Evolutionary conservation across 2,329 filamentous ascomycete genomes (phyloP).

Genomic region (Furcasterigmium sp.): DNA sequence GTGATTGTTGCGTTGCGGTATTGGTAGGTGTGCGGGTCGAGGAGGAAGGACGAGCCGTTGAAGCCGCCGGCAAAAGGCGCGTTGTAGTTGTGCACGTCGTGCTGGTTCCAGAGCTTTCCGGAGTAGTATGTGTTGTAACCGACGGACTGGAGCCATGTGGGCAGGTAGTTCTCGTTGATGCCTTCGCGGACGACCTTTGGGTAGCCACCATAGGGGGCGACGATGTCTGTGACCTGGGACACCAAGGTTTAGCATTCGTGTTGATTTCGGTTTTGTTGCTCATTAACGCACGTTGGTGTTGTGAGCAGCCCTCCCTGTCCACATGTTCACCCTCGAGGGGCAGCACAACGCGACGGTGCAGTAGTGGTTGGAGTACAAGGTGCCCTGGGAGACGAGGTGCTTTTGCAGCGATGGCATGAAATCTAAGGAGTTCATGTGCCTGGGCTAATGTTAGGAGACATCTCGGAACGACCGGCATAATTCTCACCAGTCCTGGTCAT

Average conservation of each 20-base stretch:
- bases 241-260: too few species aligned
- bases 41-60: constrained; percentile 48
- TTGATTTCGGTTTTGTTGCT: constrained; percentile 14
- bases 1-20: constrained; percentile 54
- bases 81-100: constrained; percentile 41
- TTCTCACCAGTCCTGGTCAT: constrained; percentile 55
- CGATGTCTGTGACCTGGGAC: neutral
- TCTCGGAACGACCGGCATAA: too few species aligned
- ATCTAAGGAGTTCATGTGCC: neutral
- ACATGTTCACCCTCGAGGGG: constrained; percentile 16
- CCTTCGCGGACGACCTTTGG: constrained; percentile 44
- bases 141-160: constrained; percentile 42
- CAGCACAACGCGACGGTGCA: constrained; percentile 21
- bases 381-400: constrained; percentile 17
- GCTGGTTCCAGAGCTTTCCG: constrained; percentile 47
- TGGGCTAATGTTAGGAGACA: too few species aligned
- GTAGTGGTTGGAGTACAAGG: constrained; percentile 19
- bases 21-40: constrained; percentile 63
- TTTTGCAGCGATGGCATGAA: constrained; percentile 9
- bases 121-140: constrained; percentile 49
- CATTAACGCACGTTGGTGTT: constrained; percentile 21
- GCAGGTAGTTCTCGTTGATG: constrained; percentile 42
- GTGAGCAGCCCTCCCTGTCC: constrained; percentile 18
- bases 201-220: constrained; percentile 24
- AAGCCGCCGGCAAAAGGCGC: constrained; percentile 48